Evolutionary conservation across 352 stramenopile genomes (phyloP), one percentile per base, ranked within the genome.

Genomic region (Pythium scleroteichum): DNA sequence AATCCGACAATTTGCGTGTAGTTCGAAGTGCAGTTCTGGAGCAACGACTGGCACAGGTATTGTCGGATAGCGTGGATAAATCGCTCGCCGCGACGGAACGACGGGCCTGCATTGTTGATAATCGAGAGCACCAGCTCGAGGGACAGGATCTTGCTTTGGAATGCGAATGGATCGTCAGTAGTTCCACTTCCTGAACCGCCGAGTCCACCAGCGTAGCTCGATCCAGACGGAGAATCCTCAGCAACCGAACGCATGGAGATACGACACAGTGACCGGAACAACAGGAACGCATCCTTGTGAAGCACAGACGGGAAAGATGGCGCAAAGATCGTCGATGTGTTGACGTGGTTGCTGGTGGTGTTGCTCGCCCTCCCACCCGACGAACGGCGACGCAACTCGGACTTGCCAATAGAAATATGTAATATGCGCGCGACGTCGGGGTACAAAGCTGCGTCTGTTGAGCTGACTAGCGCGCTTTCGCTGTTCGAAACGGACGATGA

Each of bases 21-120:
- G 69, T 97, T 96, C 27, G 90, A 98, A 65, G 98, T 99, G 64
- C 94, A 99, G 74, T 99, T 99, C 60, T 99, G 97, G 12, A 99
- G 74, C 53, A 99, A 69, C 24, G 92, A 97, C 47, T 98, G 88
- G 66, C 96, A 99, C 41, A 99, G 68, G 66, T 99, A 99, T 56
- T 97, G 89, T 41, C 96, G 93, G 16, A 99, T 97, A 1, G 97
- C 92, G 64, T 98, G 94, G 41, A 99, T 86, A 66, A 99, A 99
- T 22, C 97, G 93, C 65, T 99, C 94, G 26, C 88, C 90, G 19
- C 87, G 82, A 22, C 90, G 85, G 77, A 99, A 99, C 2, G 92
- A 95, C 20, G 92, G 83, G 0, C 97, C 97, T 7, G 94, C 91
- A 75, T 98, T 94, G 64, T 99, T 94, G 71, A 99, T 86, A n/a